Evolutionary conservation across 208 protist species (phyloP).

Genomic region (Acanthamoeba polyphaga): DNA sequence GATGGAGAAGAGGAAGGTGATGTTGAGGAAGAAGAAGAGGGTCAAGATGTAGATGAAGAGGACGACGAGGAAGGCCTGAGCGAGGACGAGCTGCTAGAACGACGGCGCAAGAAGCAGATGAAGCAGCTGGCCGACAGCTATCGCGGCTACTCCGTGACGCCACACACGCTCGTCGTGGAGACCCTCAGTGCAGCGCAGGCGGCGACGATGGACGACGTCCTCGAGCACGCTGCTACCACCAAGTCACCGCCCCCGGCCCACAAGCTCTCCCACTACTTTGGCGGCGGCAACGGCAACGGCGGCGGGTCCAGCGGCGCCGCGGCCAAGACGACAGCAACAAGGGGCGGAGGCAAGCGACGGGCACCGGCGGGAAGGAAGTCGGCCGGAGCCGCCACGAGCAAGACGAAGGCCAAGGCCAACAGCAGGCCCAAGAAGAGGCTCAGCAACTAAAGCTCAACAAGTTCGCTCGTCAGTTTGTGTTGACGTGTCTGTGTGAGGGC

Average conservation of each 20-base stretch:
- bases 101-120: neutral
- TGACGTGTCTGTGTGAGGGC: too few relatives aligned
- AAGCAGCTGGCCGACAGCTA: neutral
- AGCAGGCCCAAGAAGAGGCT: neutral
- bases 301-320: neutral
- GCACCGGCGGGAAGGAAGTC: too few relatives aligned
- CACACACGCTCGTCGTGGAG: neutral
- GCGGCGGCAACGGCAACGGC: neutral
- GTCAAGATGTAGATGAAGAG: neutral
- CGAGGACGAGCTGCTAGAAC: neutral
- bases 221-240: neutral
- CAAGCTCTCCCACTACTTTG: conserved; percentile 27
- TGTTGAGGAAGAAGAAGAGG: neutral
- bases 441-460: neutral
- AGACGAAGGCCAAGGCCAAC: neutral
- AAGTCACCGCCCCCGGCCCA: neutral
- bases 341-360: neutral
- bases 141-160: neutral
- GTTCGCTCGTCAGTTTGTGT: neutral
- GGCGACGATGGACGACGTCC: neutral
- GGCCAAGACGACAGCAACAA: neutral
- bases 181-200: neutral
- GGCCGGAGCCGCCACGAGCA: neutral
- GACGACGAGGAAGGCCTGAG: neutral
- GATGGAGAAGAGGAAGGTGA: neutral